Evolutionary conservation across 73 alveolate genomes (phyloP).

Genomic region (Paramecium primaurelia): DNA sequence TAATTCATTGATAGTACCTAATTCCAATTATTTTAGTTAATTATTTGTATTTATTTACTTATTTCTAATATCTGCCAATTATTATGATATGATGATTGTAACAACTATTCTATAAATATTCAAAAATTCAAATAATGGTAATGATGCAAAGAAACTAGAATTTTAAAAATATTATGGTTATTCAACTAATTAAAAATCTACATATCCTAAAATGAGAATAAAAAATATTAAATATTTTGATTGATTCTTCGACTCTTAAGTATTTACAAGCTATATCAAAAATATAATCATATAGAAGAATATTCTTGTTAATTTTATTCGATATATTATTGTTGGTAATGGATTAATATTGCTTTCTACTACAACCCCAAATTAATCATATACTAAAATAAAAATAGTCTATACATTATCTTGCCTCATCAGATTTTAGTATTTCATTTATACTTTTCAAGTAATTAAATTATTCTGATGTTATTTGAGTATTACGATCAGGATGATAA

Average conservation of each 20-base stretch:
- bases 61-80: background rate
- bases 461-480: background rate
- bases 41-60: background rate
- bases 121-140: background rate
- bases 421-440: background rate
- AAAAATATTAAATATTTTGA: background rate
- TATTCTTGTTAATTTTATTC: background rate
- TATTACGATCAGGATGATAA: conserved; percentile 19
- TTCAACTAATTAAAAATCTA: background rate
- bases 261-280: background rate
- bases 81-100: background rate
- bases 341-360: background rate
- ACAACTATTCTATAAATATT: background rate
- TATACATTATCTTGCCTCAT: background rate
- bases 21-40: background rate
- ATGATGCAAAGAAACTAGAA: background rate
- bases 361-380: background rate
- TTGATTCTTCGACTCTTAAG: background rate
- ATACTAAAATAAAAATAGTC: background rate
- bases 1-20: background rate
- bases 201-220: background rate
- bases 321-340: background rate
- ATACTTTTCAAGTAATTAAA: background rate
- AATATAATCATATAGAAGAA: background rate
- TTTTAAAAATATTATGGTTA: background rate